Conservation (phyloP, 108 stramenopile species). For the Skeletonema grethae region DNA sequence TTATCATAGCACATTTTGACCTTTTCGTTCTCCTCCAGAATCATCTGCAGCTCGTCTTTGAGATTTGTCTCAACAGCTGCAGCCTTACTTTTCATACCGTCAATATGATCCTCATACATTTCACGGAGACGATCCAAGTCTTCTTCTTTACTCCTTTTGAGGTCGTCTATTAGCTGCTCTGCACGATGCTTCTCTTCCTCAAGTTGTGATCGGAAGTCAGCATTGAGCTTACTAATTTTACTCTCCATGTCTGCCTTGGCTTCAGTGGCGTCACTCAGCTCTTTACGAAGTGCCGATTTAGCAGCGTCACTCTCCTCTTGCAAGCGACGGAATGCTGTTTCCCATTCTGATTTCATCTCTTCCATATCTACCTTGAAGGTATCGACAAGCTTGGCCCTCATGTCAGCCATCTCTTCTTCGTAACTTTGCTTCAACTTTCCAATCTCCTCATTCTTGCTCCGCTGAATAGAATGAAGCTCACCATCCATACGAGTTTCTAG, state of each 20-base stretch:
- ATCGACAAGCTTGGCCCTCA: constrained; percentile 25
- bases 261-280: constrained; percentile 12
- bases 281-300: constrained; percentile 19
- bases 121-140: constrained; percentile 32
- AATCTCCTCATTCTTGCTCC: constrained; percentile 8
- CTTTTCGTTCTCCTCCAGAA: constrained; percentile 49
- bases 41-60: constrained; percentile 30
- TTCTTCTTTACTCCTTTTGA: constrained; percentile 36
- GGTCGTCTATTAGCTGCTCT: constrained; percentile 20
- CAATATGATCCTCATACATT: constrained; percentile 44
- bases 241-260: constrained; percentile 33
- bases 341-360: constrained; percentile 47
- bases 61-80: constrained; percentile 8
- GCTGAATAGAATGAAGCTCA: constrained; percentile 2
- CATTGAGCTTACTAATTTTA: constrained; percentile 11
- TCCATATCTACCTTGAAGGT: constrained; percentile 44
- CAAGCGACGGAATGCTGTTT: constrained; percentile 16
- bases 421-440: constrained; percentile 8
- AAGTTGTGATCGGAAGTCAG: constrained; percentile 18
- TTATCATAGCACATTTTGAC: constrained; percentile 37
- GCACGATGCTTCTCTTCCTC: constrained; percentile 32
- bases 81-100: constrained; percentile 9
- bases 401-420: constrained; percentile 15
- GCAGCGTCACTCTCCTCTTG: constrained; percentile 34
- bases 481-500: background rate